Base-by-base conservation (phyloP, 2,329 filamentous ascomycete genomes). In the Aspergillus tubingensis region DNA sequence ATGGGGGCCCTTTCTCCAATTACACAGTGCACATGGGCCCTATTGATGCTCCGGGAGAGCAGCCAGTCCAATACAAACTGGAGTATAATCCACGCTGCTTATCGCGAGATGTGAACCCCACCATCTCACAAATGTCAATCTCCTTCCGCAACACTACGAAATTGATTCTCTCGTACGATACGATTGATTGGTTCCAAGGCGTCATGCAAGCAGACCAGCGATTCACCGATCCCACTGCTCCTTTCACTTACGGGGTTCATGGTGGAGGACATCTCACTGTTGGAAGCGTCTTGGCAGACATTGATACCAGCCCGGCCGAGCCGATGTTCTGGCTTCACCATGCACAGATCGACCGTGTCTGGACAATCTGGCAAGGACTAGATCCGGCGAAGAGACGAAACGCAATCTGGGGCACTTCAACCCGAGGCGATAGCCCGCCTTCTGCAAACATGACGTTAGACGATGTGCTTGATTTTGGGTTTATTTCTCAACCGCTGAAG, bases 241-340 rank as follows among this genome's bases (percentile, higher is more conserved):
- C 49, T 10, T 21, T 41, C 4, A 39, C 13, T 1, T 39, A 39
- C 8, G 57, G 60, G 3, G 50, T 52, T 1, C 60, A 62, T 27
- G 39, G 47, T 1, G 57, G 36, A 3, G 60, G 60, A 1, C 60
- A 62, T 54, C 39, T 55, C 0, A 41, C 53, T 2, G 21, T 60
- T 5, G 60, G 60, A 7, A 23, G 27, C 17, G 44, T 48, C 25
- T 50, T 60, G 54, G 53, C 47, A 7, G 60, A 62, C 30, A 44
- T 56, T 3, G 49, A 50, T 21, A 54, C 36, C 27, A 61, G 58
- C 5, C 55, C 61, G 2, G 54, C 43, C 5, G 61, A 63, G 21
- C 58, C 61, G 10, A 38, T 47, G 36, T 63, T 63, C 21, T 63
- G 21, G 21, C n/a, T 61, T n/a, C 61, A 63, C 21, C 61, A 63